phyloP scores from a whole-genome alignment of 176 grass and related monocot genomes.

The Musa beccarii region DNA sequence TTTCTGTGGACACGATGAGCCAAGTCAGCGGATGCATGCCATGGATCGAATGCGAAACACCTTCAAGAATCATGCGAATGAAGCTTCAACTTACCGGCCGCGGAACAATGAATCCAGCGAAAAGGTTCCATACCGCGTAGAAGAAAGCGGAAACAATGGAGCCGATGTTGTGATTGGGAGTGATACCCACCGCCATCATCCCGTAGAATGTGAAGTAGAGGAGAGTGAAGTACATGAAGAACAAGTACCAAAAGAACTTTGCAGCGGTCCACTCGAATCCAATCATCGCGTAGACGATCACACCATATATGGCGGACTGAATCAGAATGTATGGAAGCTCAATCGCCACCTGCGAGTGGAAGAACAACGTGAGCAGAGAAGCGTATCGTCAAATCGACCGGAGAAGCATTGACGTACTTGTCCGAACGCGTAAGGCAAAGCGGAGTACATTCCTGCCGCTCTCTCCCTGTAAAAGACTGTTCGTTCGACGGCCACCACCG shows the following conservation, averaged over 20 bases:
- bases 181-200: slow-evolving; percentile 76
- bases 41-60: too few species aligned
- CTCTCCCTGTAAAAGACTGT: slow-evolving; percentile 81
- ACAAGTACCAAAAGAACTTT: slow-evolving; percentile 84
- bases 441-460: slow-evolving; percentile 77
- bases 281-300: slow-evolving; percentile 74
- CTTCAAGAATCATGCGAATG: too few species aligned
- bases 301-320: slow-evolving; percentile 48
- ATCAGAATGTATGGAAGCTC: slow-evolving; percentile 71
- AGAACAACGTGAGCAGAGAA: not conserved
- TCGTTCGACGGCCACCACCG: slow-evolving; percentile 65
- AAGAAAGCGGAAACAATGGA: slow-evolving; percentile 50
- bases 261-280: slow-evolving; percentile 70
- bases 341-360: slow-evolving; percentile 49
- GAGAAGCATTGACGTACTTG: slow-evolving; percentile 38
- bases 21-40: too few species aligned
- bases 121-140: slow-evolving; percentile 62
- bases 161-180: slow-evolving; percentile 57
- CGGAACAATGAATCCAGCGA: slow-evolving; percentile 71
- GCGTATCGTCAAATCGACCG: not conserved
- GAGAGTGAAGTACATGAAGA: slow-evolving; percentile 87
- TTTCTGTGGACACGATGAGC: slow-evolving; percentile 16
- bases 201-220: slow-evolving; percentile 77
- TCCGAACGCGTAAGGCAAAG: slow-evolving; percentile 74
- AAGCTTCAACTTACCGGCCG: slow-evolving; percentile 43